phyloP scores from a whole-genome alignment of 2,329 filamentous ascomycete species.

The Emergomyces orientalis region DNA sequence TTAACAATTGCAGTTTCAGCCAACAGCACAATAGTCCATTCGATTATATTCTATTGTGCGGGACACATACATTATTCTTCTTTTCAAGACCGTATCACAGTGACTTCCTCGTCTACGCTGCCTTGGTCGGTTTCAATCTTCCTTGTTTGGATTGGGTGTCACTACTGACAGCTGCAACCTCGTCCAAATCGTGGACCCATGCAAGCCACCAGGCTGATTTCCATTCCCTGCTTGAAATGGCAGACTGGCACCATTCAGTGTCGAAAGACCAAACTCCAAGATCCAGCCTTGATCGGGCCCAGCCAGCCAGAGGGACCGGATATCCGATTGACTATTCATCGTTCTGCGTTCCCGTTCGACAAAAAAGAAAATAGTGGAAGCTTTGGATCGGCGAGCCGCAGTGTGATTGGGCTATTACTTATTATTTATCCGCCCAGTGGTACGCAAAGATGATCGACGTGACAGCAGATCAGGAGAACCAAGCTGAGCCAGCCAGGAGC shows the following conservation, averaged over 20 bases:
- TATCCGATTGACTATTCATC: constrained; percentile 5
- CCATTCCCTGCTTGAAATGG: neutral
- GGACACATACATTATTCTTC: neutral
- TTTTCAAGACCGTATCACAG: constrained; percentile 3
- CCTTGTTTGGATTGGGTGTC: constrained; percentile 5
- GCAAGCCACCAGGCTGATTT: constrained; percentile 1
- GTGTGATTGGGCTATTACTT: constrained; percentile 5
- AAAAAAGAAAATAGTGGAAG: neutral
- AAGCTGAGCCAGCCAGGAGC: constrained; percentile 2
- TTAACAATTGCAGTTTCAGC: neutral
- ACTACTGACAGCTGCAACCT: constrained; percentile 8
- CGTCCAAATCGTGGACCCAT: constrained; percentile 1
- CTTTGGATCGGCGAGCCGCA: neutral
- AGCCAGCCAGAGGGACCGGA: constrained; percentile 1
- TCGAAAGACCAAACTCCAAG: neutral
- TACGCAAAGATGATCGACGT: constrained; percentile 9
- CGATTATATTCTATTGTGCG: neutral
- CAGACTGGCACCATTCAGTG: neutral
- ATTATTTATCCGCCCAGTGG: constrained; percentile 1
- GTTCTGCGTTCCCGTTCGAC: neutral
- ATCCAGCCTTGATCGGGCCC: neutral
- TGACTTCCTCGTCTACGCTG: neutral
- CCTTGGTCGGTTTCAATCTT: constrained; percentile 1
- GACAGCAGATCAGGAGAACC: constrained; percentile 9
- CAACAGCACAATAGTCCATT: neutral